Percentiles rank a stretch among this genome's conserved stretches.
Evolutionary conservation across 495 filamentous ascomycete genomes (phyloP).

Genomic region (Neurospora sp.): DNA sequence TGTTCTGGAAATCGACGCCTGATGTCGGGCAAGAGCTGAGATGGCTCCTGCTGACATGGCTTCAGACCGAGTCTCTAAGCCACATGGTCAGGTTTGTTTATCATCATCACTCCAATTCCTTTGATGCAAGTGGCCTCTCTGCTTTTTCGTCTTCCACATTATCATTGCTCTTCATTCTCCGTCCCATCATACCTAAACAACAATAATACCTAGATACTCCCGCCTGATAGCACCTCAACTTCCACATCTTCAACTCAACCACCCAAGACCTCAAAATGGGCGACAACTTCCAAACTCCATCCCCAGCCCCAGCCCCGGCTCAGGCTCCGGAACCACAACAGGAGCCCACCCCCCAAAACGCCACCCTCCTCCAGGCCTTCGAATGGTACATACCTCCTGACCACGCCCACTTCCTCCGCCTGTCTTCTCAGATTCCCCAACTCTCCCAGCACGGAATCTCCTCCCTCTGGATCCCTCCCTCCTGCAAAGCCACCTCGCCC

Average conservation of each 20-base stretch:
- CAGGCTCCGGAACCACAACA: neutral
- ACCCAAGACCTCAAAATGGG: neutral
- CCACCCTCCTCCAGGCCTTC: constrained; percentile 59
- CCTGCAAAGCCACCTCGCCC: constrained; percentile 55
- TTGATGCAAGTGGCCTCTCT: neutral
- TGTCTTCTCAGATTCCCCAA: constrained; percentile 41
- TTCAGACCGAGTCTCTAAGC: neutral
- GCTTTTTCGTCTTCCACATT: neutral
- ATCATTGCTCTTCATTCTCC: too few species aligned
- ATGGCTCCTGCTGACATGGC: neutral
- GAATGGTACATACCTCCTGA: constrained; percentile 68
- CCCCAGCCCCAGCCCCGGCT: neutral
- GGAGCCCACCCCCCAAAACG: constrained; percentile 33
- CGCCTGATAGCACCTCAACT: neutral
- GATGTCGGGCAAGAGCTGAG: neutral
- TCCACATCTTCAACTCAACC: neutral
- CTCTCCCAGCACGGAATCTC: constrained; percentile 53
- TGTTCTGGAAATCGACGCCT: neutral
- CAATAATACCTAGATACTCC: neutral
- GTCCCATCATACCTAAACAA: neutral
- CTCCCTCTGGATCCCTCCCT: constrained; percentile 61
- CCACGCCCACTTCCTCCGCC: constrained; percentile 52
- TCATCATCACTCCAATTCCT: neutral
- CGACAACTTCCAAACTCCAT: neutral
- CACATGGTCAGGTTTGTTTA: neutral